A percentile compares a stretch with the other conserved stretches of the same genome.
These are phyloP conservation scores for Annulohypoxylon maeteangense DNA, from an alignment of 495 filamentous ascomycete genomes.

Conservation along the genomic window DNA sequence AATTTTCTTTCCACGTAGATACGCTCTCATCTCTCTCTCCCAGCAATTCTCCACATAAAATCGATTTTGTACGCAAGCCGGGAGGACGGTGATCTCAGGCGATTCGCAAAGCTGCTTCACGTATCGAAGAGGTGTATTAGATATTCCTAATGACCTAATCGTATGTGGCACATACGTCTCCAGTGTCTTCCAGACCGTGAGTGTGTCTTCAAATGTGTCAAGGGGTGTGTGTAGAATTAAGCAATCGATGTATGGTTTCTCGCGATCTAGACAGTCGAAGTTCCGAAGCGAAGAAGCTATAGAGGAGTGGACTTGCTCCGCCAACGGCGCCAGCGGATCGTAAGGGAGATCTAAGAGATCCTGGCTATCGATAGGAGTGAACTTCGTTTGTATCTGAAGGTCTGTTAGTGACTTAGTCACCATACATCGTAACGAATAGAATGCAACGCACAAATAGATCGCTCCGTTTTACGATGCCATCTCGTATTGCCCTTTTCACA, in stretches of 20 bases:
- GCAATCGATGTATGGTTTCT: slow-evolving; percentile 73
- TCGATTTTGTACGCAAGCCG: slow-evolving; percentile 77
- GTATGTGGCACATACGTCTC: slow-evolving; percentile 70
- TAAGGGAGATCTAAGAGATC: slow-evolving; percentile 67
- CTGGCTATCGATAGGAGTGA: slow-evolving; percentile 71
- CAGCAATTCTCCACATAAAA: slow-evolving; percentile 70
- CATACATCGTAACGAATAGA: not conserved
- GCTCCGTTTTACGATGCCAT: slow-evolving; percentile 65
- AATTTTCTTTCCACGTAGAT: slow-evolving; percentile 68
- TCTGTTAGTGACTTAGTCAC: slow-evolving; percentile 19
- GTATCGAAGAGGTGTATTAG: slow-evolving; percentile 68
- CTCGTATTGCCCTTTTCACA: slow-evolving; percentile 66
- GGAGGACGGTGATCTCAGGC: slow-evolving; percentile 50
- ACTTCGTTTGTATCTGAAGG: slow-evolving; percentile 82
- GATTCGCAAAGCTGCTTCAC: slow-evolving; percentile 60
- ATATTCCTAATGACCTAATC: slow-evolving; percentile 77
- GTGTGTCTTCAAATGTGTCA: slow-evolving; percentile 64
- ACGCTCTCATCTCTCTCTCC: slow-evolving; percentile 69
- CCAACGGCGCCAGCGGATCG: slow-evolving; percentile 61
- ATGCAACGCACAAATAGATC: slow-evolving; percentile 68
- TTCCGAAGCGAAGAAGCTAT: slow-evolving; percentile 75
- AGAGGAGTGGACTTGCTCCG: slow-evolving; percentile 71
- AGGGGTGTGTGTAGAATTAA: slow-evolving; percentile 79
- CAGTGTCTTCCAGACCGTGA: slow-evolving; percentile 71
- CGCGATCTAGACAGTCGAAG: slow-evolving; percentile 55